Conservation (phyloP, 139 green algal species). For the Coccomyxa sp. region DNA sequence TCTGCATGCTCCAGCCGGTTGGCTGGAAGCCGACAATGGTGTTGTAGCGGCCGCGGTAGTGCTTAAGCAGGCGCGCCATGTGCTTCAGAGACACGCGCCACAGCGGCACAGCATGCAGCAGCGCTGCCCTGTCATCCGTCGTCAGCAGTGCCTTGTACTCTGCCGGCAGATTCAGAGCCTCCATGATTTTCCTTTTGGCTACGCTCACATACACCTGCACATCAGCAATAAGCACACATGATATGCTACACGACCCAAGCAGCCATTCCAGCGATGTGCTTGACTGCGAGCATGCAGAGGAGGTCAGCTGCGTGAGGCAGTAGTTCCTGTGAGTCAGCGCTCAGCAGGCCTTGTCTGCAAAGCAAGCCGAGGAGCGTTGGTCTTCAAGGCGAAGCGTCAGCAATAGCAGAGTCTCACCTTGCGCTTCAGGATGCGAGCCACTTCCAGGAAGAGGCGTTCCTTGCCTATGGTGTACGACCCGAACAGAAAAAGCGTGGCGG, state of each 20-base stretch:
- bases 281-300: too few species aligned
- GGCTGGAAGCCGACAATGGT: slow-evolving; percentile 73
- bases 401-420: slow-evolving; percentile 32
- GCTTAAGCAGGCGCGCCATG: slow-evolving; percentile 61
- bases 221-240: background rate
- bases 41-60: slow-evolving; percentile 65
- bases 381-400: too few species aligned
- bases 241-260: too few species aligned
- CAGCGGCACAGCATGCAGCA: slow-evolving; percentile 83
- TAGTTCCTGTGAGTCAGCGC: too few species aligned
- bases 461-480: slow-evolving; percentile 90
- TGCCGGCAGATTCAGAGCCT: slow-evolving; percentile 52
- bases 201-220: slow-evolving; percentile 62
- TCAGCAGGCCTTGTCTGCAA: too few species aligned
- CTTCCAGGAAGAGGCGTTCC: slow-evolving; percentile 86
- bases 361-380: too few species aligned
- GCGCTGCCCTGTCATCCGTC: slow-evolving; percentile 64
- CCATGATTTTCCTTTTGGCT: slow-evolving; percentile 60
- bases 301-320: too few species aligned
- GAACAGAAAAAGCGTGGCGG: slow-evolving; percentile 84
- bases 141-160: slow-evolving; percentile 65
- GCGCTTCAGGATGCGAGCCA: slow-evolving; percentile 51
- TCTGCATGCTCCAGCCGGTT: slow-evolving; percentile 76
- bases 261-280: too few species aligned
- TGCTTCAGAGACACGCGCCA: slow-evolving; percentile 66